A percentile compares a stretch with the other conserved stretches of the same genome.
These are phyloP conservation scores for Mucor indicus DNA, from an alignment of 371 early-diverging fungal genomes.

Conservation along the genomic window DNA sequence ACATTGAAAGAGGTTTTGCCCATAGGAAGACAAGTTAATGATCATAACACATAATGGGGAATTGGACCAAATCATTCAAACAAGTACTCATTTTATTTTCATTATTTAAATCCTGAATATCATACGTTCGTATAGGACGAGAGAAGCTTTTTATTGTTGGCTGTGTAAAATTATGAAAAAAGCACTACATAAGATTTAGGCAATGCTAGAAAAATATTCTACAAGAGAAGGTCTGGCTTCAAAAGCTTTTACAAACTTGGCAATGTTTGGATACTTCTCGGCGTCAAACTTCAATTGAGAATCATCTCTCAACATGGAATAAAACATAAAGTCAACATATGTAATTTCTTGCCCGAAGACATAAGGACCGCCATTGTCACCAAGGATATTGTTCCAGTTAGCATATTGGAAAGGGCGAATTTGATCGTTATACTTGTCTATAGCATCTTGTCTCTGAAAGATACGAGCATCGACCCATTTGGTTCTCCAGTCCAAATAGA, in stretches of 20 bases:
- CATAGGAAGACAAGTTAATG: no score
- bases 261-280: neutral
- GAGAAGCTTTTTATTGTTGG: no score
- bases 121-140: no score
- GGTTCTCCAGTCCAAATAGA: neutral
- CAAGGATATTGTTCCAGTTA: neutral
- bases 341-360: neutral
- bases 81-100: no score
- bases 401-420: neutral
- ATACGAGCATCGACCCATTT: neutral
- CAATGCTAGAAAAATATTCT: neutral
- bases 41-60: no score
- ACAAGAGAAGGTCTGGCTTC: neutral
- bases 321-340: neutral
- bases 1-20: no score
- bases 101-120: no score
- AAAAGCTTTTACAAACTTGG: neutral
- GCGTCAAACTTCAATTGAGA: no score
- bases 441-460: neutral
- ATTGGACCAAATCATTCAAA: no score
- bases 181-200: no score
- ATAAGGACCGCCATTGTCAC: neutral
- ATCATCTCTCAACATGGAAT: neutral
- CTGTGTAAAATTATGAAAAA: no score
- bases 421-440: neutral